These are phyloP conservation scores for Saccharomyces jurei DNA, from an alignment of 805 yeast species.

Conservation along the genomic window DNA sequence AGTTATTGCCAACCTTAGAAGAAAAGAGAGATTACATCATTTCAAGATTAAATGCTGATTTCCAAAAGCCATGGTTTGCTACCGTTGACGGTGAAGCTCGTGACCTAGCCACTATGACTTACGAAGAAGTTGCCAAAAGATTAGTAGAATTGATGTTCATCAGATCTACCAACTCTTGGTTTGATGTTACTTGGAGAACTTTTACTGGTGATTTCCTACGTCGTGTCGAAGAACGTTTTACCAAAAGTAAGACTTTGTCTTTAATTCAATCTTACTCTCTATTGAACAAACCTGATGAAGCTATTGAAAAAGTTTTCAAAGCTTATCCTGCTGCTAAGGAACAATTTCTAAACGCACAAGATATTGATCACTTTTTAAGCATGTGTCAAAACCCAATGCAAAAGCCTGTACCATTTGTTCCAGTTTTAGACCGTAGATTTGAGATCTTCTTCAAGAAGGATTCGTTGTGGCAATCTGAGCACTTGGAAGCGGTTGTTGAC, in stretches of 20 bases:
- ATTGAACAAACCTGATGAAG: slow-evolving; percentile 57
- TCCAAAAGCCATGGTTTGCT: slow-evolving; percentile 98
- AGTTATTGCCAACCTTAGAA: slow-evolving; percentile 69
- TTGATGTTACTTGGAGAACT: slow-evolving; percentile 77
- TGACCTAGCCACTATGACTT: slow-evolving; percentile 93
- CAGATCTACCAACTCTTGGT: slow-evolving; percentile 72
- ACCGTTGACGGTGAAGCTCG: slow-evolving; percentile 61
- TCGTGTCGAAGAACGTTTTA: slow-evolving; percentile 95
- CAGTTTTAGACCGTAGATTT: slow-evolving; percentile 86
- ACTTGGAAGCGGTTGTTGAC: slow-evolving; percentile 89
- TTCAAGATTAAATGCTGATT: slow-evolving; percentile 80
- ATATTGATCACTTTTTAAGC: slow-evolving; percentile 83
- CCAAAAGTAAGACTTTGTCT: slow-evolving; percentile 49
- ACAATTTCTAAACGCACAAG: slow-evolving; percentile 91
- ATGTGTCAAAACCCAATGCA: slow-evolving; percentile 76
- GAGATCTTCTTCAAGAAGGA: slow-evolving; percentile 97
- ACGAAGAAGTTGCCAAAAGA: slow-evolving; percentile 81
- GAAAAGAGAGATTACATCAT: slow-evolving; percentile 84
- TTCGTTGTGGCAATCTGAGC: slow-evolving; percentile 98
- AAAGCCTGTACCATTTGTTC: slow-evolving; percentile 97
- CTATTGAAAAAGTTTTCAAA: slow-evolving; percentile 50
- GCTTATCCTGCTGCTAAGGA: slow-evolving; percentile 66
- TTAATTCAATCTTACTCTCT: slow-evolving; percentile 66
- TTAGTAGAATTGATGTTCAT: slow-evolving; percentile 84
- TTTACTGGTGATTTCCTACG: slow-evolving; percentile 79